These are phyloP conservation scores for Podila clonocystis DNA, from an alignment of 192 early-diverging fungal species.

Conservation along the genomic window DNA sequence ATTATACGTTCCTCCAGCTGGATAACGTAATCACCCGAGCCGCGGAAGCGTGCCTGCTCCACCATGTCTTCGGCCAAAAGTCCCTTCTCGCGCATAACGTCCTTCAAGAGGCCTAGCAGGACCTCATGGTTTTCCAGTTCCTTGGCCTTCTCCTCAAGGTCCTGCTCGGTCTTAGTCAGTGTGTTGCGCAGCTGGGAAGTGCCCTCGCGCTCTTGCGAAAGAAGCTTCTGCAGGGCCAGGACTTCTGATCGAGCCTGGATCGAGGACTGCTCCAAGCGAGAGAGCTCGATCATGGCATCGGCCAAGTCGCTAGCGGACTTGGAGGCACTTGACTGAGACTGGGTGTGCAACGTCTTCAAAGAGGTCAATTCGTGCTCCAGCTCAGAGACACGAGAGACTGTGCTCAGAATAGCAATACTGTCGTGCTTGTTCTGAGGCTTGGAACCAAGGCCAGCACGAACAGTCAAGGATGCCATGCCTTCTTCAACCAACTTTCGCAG, in stretches of 20 bases:
- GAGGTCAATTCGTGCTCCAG: conserved; percentile 51
- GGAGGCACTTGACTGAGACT: conserved; percentile 30
- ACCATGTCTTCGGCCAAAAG: conserved; percentile 48
- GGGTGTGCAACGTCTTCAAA: conserved; percentile 39
- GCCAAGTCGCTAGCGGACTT: conserved; percentile 51
- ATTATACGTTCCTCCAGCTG: conserved; percentile 28
- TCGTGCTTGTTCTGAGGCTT: conserved; percentile 33
- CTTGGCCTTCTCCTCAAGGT: conserved; percentile 48
- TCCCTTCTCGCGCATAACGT: conserved; percentile 59
- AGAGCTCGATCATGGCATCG: conserved; percentile 55
- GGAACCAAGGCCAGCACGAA: conserved; percentile 11
- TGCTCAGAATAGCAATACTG: conserved; percentile 46
- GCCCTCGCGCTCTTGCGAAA: conserved; percentile 57
- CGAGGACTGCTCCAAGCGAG: conserved; percentile 55
- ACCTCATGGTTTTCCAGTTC: conserved; percentile 64
- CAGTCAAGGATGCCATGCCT: conserved; percentile 47
- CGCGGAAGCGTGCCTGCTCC: conserved; percentile 32
- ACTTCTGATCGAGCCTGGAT: conserved; percentile 58
- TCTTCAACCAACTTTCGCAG: conserved; percentile 56
- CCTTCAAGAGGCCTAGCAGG: conserved; percentile 61
- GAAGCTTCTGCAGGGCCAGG: conserved; percentile 48
- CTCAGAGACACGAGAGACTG: conserved; percentile 36
- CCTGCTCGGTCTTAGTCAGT: conserved; percentile 51
- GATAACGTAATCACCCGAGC: conserved; percentile 22
- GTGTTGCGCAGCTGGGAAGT: conserved; percentile 36